phyloP scores from a whole-genome alignment of 805 yeast species.

The Zygosaccharomyces bailii region DNA sequence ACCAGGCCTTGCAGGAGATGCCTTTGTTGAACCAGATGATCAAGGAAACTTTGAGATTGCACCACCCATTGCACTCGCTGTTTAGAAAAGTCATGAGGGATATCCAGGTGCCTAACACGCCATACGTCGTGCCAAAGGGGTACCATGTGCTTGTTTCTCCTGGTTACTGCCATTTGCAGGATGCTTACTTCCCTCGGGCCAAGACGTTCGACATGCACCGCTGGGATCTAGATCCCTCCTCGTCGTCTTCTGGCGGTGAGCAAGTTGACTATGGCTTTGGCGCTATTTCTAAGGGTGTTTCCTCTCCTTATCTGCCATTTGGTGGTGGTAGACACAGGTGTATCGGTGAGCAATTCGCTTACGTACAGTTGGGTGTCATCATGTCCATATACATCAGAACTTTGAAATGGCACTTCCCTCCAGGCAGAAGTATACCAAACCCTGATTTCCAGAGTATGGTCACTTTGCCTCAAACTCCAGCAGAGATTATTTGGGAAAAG shows the following conservation, averaged over 20 bases:
- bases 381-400: slow-evolving; percentile 71
- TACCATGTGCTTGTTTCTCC: slow-evolving; percentile 91
- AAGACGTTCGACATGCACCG: slow-evolving; percentile 75
- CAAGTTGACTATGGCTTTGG: slow-evolving; percentile 94
- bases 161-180: slow-evolving; percentile 80
- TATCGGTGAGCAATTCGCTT: slow-evolving; percentile 98
- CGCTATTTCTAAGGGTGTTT: slow-evolving; percentile 90
- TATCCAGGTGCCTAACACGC: slow-evolving; percentile 73
- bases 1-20: slow-evolving; percentile 79
- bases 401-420: slow-evolving; percentile 68
- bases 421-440: slow-evolving; percentile 53
- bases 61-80: slow-evolving; percentile 93
- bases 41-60: slow-evolving; percentile 92
- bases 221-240: slow-evolving; percentile 57
- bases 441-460: slow-evolving; percentile 90
- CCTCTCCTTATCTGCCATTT: slow-evolving; percentile 93
- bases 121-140: slow-evolving; percentile 80
- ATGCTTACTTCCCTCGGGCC: slow-evolving; percentile 76
- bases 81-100: slow-evolving; percentile 85
- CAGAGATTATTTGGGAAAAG: slow-evolving; percentile 66
- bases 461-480: slow-evolving; percentile 80
- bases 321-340: slow-evolving; percentile 99
- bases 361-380: slow-evolving; percentile 84
- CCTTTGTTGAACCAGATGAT: slow-evolving; percentile 77
- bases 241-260: slow-evolving; percentile 34